Base-by-base conservation (phyloP, 768 basidiomycete species). In the Fistulinella prunicolor region DNA sequence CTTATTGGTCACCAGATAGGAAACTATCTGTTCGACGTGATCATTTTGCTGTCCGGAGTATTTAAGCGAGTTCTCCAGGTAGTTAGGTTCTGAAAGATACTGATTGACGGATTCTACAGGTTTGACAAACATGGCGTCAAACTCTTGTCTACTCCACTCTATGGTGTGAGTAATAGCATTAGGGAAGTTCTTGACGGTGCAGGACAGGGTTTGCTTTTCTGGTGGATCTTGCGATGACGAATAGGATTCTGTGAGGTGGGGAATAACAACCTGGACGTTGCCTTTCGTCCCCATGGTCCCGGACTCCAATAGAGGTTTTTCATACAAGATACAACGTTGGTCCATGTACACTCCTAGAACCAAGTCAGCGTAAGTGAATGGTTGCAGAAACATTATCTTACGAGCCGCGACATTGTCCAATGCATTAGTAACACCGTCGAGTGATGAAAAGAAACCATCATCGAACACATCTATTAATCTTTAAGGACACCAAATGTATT, bases 151-250 rank as follows among this genome's bases (percentile, higher is more conserved):
- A 58, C 89, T 85, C 96, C 96, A 99, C 91, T 97, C 93, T 50
- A 99, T 99, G 7, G 94, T 96, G 70, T 99, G 96, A 56, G 91
- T 86, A 59, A 98, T 98, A 21, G 88, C 87, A 65, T 99, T 94
- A 9, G 96, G 96, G 80, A 98, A 99, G 70, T 91, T 97, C 75
- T 97, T 98, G 66, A 98, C 87, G 1, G 96, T 99, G 68, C 96
- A 99, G 21, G 89, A 90, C 20, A 96, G 89, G 2, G 94, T 85
- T 63, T 94, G 88, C 70, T 96, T 98, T 73, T 99, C 96, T 9
- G 96, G 96, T 38, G 96, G 96, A 65, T 99, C 96, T 70, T 98
- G 96, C 13, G 94, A 97, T 9, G 94, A 95, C 13, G 89, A 86
- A 68, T 99, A 99, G 16, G 92, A 95, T 69, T 99, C 96, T 13